phyloP scores from a whole-genome alignment of 139 green algal genomes.

The Mesotaenium endlicherianum region DNA sequence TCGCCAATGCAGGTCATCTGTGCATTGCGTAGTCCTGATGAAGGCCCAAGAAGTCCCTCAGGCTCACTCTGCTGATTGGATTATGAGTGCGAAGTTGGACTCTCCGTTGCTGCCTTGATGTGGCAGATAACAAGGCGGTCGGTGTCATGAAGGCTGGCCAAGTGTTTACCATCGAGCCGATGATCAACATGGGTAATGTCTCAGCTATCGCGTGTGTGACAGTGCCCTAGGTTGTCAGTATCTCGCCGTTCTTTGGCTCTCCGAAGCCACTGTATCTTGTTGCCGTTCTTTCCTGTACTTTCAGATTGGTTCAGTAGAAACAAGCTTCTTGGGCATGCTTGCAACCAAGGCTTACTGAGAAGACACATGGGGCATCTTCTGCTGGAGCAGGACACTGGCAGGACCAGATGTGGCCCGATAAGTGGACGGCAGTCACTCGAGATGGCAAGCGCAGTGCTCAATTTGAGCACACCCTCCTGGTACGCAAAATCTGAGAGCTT shows the following conservation, averaged over 20 bases:
- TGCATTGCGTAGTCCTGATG: too few species aligned
- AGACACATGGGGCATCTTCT: too few species aligned
- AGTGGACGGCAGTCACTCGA: constrained; percentile 89
- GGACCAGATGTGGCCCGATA: constrained; percentile 86
- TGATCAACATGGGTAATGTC: constrained; percentile 91
- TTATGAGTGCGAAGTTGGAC: neutral
- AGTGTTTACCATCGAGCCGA: constrained; percentile 97
- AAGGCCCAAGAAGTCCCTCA: too few species aligned
- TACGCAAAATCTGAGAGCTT: constrained; percentile 60
- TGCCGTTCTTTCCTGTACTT: neutral
- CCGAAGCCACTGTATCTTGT: neutral
- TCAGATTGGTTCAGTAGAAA: neutral
- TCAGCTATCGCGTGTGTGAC: too few species aligned
- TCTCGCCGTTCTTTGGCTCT: neutral
- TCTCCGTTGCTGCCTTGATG: neutral
- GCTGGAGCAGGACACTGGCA: constrained; percentile 10
- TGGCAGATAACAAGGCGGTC: constrained; percentile 66
- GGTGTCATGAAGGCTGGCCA: constrained; percentile 82
- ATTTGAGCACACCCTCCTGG: constrained; percentile 91
- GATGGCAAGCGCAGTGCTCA: constrained; percentile 87
- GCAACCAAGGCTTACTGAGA: neutral
- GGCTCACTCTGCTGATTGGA: too few species aligned
- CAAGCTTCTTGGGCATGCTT: neutral
- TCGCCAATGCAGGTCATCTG: too few species aligned
- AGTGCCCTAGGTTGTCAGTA: neutral